These are phyloP conservation scores for Globomyces pollinis-pini DNA, from an alignment of 192 early-diverging fungal species.

Conservation along the genomic window DNA sequence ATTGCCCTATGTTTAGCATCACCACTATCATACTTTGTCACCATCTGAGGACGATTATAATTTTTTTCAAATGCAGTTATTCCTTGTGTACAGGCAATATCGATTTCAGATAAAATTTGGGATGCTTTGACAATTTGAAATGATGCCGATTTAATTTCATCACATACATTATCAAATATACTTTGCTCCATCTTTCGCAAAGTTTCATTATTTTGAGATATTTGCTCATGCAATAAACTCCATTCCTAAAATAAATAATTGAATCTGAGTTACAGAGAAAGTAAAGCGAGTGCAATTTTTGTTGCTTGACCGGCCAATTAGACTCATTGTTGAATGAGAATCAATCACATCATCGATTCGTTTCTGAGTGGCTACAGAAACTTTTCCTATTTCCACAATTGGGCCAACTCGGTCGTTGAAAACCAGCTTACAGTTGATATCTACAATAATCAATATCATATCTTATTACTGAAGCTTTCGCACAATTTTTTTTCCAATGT, in stretches of 20 bases:
- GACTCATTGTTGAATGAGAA: background rate
- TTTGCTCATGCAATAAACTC: slow-evolving; percentile 16
- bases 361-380: background rate
- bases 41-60: slow-evolving; percentile 53
- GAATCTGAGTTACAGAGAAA: background rate
- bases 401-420: background rate
- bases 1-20: background rate
- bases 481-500: slow-evolving; percentile 6
- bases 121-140: slow-evolving; percentile 14
- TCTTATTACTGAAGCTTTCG: background rate
- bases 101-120: slow-evolving; percentile 36
- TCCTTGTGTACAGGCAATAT: slow-evolving; percentile 37
- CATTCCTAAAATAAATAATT: slow-evolving; percentile 17
- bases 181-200: slow-evolving; percentile 7
- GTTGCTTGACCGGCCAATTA: no score
- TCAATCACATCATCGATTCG: background rate
- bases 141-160: slow-evolving; percentile 14
- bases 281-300: background rate
- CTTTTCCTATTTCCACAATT: background rate
- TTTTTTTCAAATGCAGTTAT: slow-evolving; percentile 41
- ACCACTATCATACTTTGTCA: slow-evolving; percentile 11
- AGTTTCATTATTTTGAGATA: slow-evolving; percentile 7
- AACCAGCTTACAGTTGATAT: background rate
- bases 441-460: background rate
- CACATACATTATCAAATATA: slow-evolving; percentile 28